Conservation (phyloP, 2,329 filamentous ascomycete genomes). For the Aspergillus costaricaensis region DNA sequence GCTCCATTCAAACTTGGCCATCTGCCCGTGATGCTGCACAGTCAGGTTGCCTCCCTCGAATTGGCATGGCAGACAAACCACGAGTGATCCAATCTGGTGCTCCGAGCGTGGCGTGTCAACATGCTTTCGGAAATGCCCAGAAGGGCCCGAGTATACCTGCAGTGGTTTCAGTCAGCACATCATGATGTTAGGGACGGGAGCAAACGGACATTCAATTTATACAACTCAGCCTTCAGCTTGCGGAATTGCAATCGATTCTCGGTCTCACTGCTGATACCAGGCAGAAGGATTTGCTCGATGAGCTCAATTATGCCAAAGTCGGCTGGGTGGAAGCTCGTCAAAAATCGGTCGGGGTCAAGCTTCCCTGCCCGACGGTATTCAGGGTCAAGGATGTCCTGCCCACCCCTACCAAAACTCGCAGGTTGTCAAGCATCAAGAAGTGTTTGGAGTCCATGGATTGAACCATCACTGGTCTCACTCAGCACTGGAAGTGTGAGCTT, state of each 20-base stretch:
- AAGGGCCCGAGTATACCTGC: conserved; percentile 55
- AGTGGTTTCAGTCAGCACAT: background rate
- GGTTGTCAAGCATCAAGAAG: conserved; percentile 42
- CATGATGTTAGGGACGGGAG: too few species aligned
- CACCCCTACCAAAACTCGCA: conserved; percentile 52
- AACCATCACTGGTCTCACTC: too few species aligned
- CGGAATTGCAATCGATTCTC: conserved; percentile 22
- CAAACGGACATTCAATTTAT: conserved; percentile 62
- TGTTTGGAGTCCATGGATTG: background rate
- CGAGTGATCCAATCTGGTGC: conserved; percentile 56
- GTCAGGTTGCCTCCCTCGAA: conserved; percentile 37
- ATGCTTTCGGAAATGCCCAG: conserved; percentile 54
- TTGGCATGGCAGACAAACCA: conserved; percentile 51
- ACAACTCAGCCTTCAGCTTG: conserved; percentile 55
- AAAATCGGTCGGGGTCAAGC: conserved; percentile 52
- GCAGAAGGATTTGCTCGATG: conserved; percentile 51
- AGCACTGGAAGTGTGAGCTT: background rate
- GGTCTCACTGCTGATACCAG: conserved; percentile 22
- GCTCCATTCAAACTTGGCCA: conserved; percentile 32
- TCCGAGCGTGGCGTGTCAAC: conserved; percentile 56
- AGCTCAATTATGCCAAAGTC: conserved; percentile 55
- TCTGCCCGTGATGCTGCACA: conserved; percentile 35
- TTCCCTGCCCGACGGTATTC: conserved; percentile 56
- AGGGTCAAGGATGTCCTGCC: conserved; percentile 54
- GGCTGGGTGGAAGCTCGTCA: conserved; percentile 55